phyloP scores from a whole-genome alignment of 495 filamentous ascomycete species.

The Penicillium riverlandense region DNA sequence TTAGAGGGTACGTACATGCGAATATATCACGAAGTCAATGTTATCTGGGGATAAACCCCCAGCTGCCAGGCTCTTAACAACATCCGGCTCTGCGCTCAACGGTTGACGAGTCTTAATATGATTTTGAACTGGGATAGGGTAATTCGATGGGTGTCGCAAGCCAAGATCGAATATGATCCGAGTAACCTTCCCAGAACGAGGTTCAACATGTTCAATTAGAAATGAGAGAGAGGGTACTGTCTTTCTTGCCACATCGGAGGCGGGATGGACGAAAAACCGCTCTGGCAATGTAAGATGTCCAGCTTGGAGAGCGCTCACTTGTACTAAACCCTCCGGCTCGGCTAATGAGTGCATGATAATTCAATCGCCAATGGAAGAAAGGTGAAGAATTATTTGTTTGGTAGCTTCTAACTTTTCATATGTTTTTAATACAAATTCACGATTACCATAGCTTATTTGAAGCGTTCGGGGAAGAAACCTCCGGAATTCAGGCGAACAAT shows the following conservation, averaged over 20 bases:
- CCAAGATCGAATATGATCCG: conserved; percentile 34
- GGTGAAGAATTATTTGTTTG: too few species aligned
- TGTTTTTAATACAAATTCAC: too few species aligned
- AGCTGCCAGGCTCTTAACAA: conserved; percentile 11
- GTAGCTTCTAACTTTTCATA: too few species aligned
- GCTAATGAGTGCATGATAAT: too few species aligned
- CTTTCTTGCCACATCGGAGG: conserved; percentile 12
- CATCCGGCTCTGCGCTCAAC: neutral
- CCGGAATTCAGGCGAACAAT: too few species aligned
- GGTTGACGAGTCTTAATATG: conserved; percentile 18
- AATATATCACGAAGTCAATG: conserved; percentile 30
- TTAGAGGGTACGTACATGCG: conserved; percentile 12
- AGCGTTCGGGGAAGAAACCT: too few species aligned
- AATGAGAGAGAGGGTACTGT: conserved; percentile 23
- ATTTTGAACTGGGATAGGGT: conserved; percentile 24
- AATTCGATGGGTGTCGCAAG: conserved; percentile 20
- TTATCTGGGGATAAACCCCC: conserved; percentile 26
- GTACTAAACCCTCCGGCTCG: too few species aligned
- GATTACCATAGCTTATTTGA: too few species aligned
- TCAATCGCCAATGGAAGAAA: too few species aligned
- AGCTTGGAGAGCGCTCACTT: neutral
- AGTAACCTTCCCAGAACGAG: conserved; percentile 3
- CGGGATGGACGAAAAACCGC: conserved; percentile 27
- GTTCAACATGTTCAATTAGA: neutral
- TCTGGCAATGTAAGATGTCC: conserved; percentile 29